Evolutionary conservation across 768 basidiomycete genomes (phyloP).

Genomic region (Leucosporidium creatinivorum): DNA sequence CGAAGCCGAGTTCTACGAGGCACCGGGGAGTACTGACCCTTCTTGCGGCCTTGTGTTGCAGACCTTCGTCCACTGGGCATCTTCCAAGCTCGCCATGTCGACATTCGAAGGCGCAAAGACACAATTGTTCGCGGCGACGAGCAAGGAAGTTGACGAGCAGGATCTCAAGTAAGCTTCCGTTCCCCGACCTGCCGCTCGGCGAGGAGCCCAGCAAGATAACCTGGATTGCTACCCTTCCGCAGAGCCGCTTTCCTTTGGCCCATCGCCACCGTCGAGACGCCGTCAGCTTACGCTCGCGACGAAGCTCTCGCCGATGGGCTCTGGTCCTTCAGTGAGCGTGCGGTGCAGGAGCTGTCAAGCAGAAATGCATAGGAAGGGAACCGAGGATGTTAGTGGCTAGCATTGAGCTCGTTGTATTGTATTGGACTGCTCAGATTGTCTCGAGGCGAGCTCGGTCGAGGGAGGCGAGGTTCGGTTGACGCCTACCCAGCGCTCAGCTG

Average conservation of each 20-base stretch:
- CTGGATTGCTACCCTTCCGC: background rate
- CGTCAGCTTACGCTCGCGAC: constrained; percentile 19
- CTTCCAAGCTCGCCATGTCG: constrained; percentile 21
- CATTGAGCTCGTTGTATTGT: too few relatives aligned
- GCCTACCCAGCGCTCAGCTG: too few relatives aligned
- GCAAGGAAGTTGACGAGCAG: constrained; percentile 26
- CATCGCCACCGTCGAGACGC: constrained; percentile 17
- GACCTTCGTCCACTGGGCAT: background rate
- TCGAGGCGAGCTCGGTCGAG: too few relatives aligned
- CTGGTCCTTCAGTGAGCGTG: constrained; percentile 37
- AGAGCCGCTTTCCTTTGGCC: constrained; percentile 34
- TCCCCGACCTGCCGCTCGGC: background rate
- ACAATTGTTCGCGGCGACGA: constrained; percentile 35
- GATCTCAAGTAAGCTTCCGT: constrained; percentile 21
- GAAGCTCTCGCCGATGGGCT: constrained; percentile 24
- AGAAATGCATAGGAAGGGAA: too few relatives aligned
- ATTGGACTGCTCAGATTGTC: too few relatives aligned
- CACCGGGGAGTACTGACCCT: too few relatives aligned
- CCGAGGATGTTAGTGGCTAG: too few relatives aligned
- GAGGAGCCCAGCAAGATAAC: background rate
- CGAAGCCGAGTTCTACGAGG: too few relatives aligned
- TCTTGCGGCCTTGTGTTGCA: background rate
- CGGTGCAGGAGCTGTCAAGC: constrained; percentile 40
- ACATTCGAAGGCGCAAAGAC: constrained; percentile 37
- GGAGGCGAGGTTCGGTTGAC: too few relatives aligned